Evolutionary conservation across 169 alveolate genomes (phyloP).

Genomic region (Eimeria mitis): DNA sequence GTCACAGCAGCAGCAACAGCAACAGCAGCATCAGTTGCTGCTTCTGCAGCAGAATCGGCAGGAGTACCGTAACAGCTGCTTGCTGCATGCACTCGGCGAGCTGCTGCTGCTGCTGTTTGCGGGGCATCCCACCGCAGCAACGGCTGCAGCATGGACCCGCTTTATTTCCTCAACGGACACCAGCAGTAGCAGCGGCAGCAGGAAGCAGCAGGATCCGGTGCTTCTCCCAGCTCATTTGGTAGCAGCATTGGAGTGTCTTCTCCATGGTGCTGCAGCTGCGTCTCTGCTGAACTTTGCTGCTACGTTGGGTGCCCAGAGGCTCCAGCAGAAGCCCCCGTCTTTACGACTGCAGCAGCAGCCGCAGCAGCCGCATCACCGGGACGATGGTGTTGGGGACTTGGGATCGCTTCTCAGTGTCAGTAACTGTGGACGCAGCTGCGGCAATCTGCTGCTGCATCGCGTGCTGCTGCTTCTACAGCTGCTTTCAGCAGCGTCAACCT

Average conservation of each 20-base stretch:
- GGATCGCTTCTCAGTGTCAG: constrained; percentile 19
- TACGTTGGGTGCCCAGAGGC: constrained; percentile 52
- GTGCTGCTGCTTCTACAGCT: constrained; percentile 72
- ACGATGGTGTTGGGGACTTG: constrained; percentile 38
- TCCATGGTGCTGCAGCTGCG: constrained; percentile 65
- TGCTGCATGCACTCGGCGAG: constrained; percentile 72
- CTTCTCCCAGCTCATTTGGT: constrained; percentile 36
- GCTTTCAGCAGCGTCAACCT: constrained; percentile 66
- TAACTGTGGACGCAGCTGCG: constrained; percentile 48
- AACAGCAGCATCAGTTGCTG: constrained; percentile 42
- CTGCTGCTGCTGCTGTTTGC: constrained; percentile 68
- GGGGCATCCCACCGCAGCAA: constrained; percentile 71
- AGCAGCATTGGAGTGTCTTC: constrained; percentile 45
- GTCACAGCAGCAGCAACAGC: constrained; percentile 12
- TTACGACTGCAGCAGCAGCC: constrained; percentile 41
- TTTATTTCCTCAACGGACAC: constrained; percentile 24
- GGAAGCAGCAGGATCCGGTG: not conserved
- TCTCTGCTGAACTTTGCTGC: constrained; percentile 43
- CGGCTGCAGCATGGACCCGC: constrained; percentile 68
- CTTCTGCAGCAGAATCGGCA: constrained; percentile 48
- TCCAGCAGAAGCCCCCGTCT: constrained; percentile 26
- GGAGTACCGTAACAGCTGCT: constrained; percentile 71
- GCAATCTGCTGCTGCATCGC: constrained; percentile 64
- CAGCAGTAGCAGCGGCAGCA: constrained; percentile 44
- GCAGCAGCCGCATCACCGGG: constrained; percentile 47